Evolutionary conservation across 2,329 filamentous ascomycete genomes (phyloP), one percentile per base, ranked within the genome.

Genomic region (Corinectria fuckeliana): DNA sequence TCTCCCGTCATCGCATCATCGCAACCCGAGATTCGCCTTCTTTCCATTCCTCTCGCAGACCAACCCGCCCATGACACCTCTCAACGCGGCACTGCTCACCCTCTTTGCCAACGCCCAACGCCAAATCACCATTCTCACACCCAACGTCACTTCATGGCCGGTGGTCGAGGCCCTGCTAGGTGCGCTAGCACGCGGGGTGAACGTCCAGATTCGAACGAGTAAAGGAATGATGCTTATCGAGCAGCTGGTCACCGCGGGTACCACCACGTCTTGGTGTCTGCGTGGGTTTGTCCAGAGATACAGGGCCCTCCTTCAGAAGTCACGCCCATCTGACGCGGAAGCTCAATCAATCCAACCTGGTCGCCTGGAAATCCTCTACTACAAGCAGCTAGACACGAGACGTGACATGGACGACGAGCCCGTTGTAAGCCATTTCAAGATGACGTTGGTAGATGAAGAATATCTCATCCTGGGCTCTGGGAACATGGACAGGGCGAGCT

Each of bases 401-500:
- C 50, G 56, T 13, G 61, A 66, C 20, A 50, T 70, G 56, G 71
- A 71, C 0, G 79, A 83, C 16, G 87, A 91, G 69, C 90, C 91
- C 0, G 85, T 90, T 2, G 88, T 92, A 52, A 88, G 87, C 4
- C 92, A 96, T 75, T 79, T 94, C 57, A 96, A 96, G 74, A 82
- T 93, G 71, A 89, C 86, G 1, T 81, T 93, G 53, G 84, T 94
- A 3, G 92, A 96, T 72, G 80, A 81, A 1, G 80, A 87, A 61
- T 85, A 87, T 18, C 80, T 88, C 1, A 81, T 95, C 1, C 77
- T 95, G 3, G 92, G 92, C 0, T 93, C 90, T 16, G 91, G 91
- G 1, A 96, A 96, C 72, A 86, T 93, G 82, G 92, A 96, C 75
- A 84, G 91, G 1, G 91, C 92, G 7, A 93, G 90, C 71, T 95